Percentiles rank a stretch among this genome's conserved stretches.
These are phyloP conservation scores for Trichoderma koningii DNA, from an alignment of 2,329 filamentous ascomycete species.

Conservation along the genomic window DNA sequence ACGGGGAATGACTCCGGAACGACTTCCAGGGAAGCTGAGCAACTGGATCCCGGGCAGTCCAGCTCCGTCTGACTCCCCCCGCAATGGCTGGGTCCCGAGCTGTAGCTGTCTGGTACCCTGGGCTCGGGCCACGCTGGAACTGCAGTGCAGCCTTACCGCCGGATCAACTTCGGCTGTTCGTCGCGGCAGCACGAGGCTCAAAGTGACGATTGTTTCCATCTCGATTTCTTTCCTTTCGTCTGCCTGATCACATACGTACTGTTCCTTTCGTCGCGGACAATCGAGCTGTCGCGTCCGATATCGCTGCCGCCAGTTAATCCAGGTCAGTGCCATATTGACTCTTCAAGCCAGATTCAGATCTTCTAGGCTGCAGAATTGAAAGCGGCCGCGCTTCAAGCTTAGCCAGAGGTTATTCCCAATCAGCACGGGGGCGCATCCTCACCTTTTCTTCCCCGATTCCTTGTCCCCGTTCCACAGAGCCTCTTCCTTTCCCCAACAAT, in stretches of 20 bases:
- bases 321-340: slow-evolving; percentile 16
- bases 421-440: slow-evolving; percentile 20
- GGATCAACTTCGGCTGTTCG: slow-evolving; percentile 30
- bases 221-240: slow-evolving; percentile 8
- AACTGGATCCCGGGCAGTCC: neutral
- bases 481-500: neutral
- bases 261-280: slow-evolving; percentile 22
- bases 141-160: slow-evolving; percentile 15
- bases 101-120: neutral
- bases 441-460: neutral
- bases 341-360: neutral
- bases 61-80: neutral
- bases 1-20: neutral
- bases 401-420: slow-evolving; percentile 19
- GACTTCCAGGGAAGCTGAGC: neutral
- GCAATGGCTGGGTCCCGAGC: neutral
- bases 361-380: neutral
- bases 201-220: slow-evolving; percentile 22
- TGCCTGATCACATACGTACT: neutral
- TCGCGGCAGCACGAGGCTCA: slow-evolving; percentile 22
- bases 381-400: slow-evolving; percentile 18
- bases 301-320: slow-evolving; percentile 25
- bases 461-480: neutral
- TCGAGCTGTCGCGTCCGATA: slow-evolving; percentile 28
- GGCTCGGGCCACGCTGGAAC: neutral